Percentiles rank a stretch among this genome's conserved stretches.
phyloP scores from a whole-genome alignment of 1,139 yeast species.

The Petasospora rhodanensis region DNA sequence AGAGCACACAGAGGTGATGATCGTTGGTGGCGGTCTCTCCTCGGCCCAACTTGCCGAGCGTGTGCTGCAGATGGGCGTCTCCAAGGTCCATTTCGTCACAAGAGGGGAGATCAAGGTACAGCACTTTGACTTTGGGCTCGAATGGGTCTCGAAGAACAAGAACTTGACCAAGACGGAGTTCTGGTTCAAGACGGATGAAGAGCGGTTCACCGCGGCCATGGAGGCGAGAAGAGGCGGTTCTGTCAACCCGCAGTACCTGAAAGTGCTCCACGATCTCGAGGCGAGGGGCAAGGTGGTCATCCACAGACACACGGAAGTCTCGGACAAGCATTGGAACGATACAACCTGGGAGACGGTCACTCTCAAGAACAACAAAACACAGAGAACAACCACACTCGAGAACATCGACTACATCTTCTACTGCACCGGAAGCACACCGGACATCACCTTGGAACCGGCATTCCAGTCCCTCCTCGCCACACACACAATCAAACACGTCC shows the following conservation, averaged over 20 bases:
- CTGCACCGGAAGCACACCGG: slow-evolving; percentile 41
- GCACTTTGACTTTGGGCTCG: slow-evolving; percentile 47
- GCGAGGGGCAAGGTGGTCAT: slow-evolving; percentile 27
- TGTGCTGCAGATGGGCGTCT: slow-evolving; percentile 32
- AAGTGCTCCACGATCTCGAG: slow-evolving; percentile 31
- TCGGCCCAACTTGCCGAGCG: slow-evolving; percentile 46
- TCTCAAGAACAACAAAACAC: slow-evolving; percentile 1
- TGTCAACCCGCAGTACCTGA: slow-evolving; percentile 43
- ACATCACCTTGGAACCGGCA: slow-evolving; percentile 31
- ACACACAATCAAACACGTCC: slow-evolving; percentile 32
- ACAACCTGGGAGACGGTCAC: no score
- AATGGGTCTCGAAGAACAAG: slow-evolving; percentile 49
- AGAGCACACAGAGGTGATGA: slow-evolving; percentile 29
- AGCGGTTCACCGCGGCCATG: slow-evolving; percentile 37
- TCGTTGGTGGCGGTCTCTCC: slow-evolving; percentile 47
- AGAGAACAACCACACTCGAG: slow-evolving; percentile 10
- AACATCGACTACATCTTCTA: slow-evolving; percentile 37
- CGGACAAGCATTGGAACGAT: slow-evolving; percentile 8
- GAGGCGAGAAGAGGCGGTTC: slow-evolving; percentile 47
- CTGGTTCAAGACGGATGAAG: slow-evolving; percentile 42
- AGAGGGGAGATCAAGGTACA: slow-evolving; percentile 42
- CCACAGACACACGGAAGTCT: slow-evolving; percentile 15
- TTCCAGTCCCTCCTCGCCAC: slow-evolving; percentile 23
- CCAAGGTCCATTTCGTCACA: slow-evolving; percentile 33
- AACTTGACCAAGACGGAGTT: slow-evolving; percentile 24